Conservation (phyloP, 2,329 filamentous ascomycete genomes). For the Cordyceps sp. region DNA sequence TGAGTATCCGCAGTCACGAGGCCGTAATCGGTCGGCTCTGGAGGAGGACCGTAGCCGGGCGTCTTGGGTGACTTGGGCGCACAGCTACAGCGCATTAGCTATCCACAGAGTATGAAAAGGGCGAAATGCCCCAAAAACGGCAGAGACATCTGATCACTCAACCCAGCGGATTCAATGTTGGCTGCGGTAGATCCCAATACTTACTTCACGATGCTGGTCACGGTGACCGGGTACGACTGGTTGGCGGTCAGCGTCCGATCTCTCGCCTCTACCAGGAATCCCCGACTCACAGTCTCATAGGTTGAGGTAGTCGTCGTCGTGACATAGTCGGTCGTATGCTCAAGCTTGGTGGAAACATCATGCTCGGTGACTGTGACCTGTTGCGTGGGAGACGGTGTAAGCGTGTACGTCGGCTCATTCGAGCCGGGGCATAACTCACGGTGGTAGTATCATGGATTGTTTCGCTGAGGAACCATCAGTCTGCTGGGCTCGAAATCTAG, state of each 20-base stretch:
- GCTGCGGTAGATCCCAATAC: no score
- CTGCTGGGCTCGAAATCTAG: no score
- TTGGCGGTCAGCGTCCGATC: slow-evolving; percentile 1
- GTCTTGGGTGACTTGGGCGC: neutral
- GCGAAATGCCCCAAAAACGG: no score
- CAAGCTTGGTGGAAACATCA: slow-evolving; percentile 6
- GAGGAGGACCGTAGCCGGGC: neutral
- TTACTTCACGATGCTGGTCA: slow-evolving; percentile 5
- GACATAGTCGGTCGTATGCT: slow-evolving; percentile 6
- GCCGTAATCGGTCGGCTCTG: neutral
- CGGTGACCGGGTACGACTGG: slow-evolving; percentile 9
- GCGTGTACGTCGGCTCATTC: no score
- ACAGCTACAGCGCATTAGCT: slow-evolving; percentile 2
- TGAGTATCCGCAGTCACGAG: neutral
- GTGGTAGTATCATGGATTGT: neutral
- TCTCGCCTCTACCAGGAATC: no score
- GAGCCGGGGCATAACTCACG: neutral
- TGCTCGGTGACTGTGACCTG: slow-evolving; percentile 5
- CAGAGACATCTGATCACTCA: no score
- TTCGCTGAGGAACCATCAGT: neutral
- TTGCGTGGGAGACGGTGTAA: no score
- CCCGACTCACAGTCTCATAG: slow-evolving; percentile 5
- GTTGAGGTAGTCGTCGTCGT: slow-evolving; percentile 6
- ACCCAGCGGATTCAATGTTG: no score
- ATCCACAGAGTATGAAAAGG: no score